A percentile compares a stretch with the other conserved stretches of the same genome.
These are phyloP conservation scores for Auriscalpium orientale DNA, from an alignment of 768 basidiomycete genomes.

Conservation along the genomic window DNA sequence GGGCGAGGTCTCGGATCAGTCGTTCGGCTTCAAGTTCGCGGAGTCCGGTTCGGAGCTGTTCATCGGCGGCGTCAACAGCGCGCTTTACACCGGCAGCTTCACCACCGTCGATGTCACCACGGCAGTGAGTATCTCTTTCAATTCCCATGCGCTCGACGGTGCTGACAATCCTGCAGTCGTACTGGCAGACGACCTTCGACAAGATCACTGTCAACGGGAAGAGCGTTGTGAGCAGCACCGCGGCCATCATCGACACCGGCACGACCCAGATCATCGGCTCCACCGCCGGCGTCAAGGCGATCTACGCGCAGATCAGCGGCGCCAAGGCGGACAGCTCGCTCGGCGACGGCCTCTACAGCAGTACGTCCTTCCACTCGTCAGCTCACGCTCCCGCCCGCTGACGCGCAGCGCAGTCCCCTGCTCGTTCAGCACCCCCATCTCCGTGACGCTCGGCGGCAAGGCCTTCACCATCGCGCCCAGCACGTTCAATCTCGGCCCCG, in stretches of 20 bases:
- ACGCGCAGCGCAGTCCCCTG: too few species aligned
- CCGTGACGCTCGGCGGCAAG: too few species aligned
- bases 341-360: not conserved
- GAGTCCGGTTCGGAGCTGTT: conserved; percentile 18
- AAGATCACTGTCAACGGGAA: conserved; percentile 2
- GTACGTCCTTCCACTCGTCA: not conserved
- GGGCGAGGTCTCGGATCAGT: not conserved
- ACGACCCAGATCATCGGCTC: conserved; percentile 17
- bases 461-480: too few species aligned
- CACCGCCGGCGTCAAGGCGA: not conserved
- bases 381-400: too few species aligned
- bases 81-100: not conserved
- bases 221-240: not conserved
- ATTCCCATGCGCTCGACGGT: not conserved
- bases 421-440: too few species aligned
- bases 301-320: conserved; percentile 11
- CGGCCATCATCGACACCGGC: conserved; percentile 17
- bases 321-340: conserved; percentile 2
- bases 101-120: not conserved
- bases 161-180: conserved; percentile 1
- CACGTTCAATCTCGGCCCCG: too few species aligned
- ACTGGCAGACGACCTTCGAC: conserved; percentile 15
- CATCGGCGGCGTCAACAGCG: conserved; percentile 1
- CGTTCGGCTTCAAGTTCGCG: conserved; percentile 31
- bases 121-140: not conserved